A percentile compares a stretch with the other conserved stretches of the same genome.
These are phyloP conservation scores for Fusarium denticulatum DNA, from an alignment of 2,329 filamentous ascomycete genomes.

Conservation along the genomic window DNA sequence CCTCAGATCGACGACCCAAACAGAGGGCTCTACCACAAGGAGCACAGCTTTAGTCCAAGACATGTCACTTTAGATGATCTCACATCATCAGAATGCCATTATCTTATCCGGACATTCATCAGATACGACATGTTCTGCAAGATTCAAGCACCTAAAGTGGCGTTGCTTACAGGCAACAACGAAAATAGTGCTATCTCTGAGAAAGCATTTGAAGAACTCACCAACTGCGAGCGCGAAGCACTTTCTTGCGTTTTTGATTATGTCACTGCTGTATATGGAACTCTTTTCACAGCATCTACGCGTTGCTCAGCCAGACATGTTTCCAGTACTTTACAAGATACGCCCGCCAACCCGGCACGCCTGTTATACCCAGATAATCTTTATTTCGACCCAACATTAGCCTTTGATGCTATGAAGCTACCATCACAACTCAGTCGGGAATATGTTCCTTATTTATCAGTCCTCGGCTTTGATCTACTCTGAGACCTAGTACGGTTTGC, in stretches of 20 bases:
- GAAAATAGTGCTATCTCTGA: background rate
- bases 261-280: background rate
- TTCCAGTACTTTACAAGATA: background rate
- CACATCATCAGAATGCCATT: background rate
- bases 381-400: background rate
- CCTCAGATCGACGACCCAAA: background rate
- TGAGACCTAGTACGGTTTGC: background rate
- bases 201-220: rapidly evolving
- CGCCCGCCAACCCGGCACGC: too few relatives aligned
- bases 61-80: background rate
- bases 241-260: background rate
- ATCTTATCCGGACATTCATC: background rate
- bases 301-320: background rate
- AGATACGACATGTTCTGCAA: background rate
- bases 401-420: background rate
- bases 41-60: background rate
- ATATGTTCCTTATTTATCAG: background rate
- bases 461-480: background rate
- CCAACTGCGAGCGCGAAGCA: background rate
- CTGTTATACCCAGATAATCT: background rate
- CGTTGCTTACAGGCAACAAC: too few relatives aligned
- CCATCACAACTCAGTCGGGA: background rate
- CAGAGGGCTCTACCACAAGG: background rate
- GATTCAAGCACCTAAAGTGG: background rate
- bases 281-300: background rate